A percentile compares a stretch with the other conserved stretches of the same genome.
Conservation (phyloP, 169 alveolate species). For the Plasmodium billcollinsi region DNA sequence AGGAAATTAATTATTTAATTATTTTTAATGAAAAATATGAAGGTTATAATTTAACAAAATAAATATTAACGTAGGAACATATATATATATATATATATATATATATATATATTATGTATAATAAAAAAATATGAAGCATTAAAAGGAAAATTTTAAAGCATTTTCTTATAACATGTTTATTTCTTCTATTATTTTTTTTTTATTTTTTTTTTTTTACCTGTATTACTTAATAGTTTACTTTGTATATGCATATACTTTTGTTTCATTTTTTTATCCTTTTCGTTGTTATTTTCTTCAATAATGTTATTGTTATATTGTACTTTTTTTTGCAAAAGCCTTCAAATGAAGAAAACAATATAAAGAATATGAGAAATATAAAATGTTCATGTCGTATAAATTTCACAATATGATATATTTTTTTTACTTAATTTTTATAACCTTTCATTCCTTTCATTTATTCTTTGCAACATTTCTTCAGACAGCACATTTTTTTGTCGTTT, state of each 20-base stretch:
- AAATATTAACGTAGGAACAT: not conserved
- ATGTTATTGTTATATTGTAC: constrained; percentile 43
- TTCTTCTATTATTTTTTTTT: too few relatives aligned
- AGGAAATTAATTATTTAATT: too few relatives aligned
- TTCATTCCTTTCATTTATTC: constrained; percentile 66
- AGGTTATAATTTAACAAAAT: not conserved
- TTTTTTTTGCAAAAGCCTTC: constrained; percentile 51
- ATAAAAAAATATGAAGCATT: too few relatives aligned
- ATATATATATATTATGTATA: not conserved
- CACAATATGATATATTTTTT: constrained; percentile 2
- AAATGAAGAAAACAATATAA: not conserved
- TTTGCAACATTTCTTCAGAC: constrained; percentile 70
- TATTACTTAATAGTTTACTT: constrained; percentile 64
- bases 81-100: constrained; percentile 8
- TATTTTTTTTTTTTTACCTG: constrained; percentile 18
- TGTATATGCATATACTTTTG: constrained; percentile 72
- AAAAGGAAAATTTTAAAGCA: too few relatives aligned
- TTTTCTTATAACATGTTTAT: too few relatives aligned
- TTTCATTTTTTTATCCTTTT: constrained; percentile 25
- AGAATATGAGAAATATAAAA: not conserved
- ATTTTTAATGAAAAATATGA: too few relatives aligned
- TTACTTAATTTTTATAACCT: constrained; percentile 10
- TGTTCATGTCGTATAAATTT: not conserved
- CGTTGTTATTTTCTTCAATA: constrained; percentile 43
- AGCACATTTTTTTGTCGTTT: constrained; percentile 48